Conservation (phyloP, 2,329 filamentous ascomycete genomes). For the Fusarium begoniae region DNA sequence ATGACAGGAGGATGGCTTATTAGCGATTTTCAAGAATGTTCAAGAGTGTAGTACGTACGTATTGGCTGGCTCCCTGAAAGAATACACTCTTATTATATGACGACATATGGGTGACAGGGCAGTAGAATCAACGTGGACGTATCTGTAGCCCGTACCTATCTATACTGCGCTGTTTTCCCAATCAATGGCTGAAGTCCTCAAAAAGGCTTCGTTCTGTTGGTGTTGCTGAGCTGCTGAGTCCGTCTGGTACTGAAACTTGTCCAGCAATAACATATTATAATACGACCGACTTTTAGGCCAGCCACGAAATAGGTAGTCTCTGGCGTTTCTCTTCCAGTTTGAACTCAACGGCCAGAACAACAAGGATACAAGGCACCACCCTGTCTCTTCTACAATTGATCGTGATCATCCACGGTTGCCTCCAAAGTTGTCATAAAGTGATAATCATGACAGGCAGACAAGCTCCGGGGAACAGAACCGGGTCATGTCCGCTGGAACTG, state of each 20-base stretch:
- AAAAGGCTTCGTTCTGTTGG: background rate
- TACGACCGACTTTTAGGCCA: background rate
- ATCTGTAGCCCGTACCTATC: background rate
- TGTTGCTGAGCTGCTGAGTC: background rate
- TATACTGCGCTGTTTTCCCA: background rate
- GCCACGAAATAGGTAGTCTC: background rate
- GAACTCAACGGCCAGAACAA: background rate
- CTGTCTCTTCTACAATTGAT: background rate
- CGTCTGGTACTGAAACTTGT: background rate
- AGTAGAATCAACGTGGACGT: background rate
- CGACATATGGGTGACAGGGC: background rate
- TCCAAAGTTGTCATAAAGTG: background rate
- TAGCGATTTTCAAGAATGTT: background rate
- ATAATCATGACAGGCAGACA: constrained; percentile 8
- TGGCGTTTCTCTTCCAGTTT: background rate
- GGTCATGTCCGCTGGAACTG: background rate
- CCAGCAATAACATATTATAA: background rate
- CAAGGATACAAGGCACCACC: background rate
- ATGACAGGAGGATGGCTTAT: background rate
- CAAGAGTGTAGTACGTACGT: background rate
- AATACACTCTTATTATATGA: background rate
- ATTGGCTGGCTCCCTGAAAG: background rate
- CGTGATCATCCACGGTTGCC: background rate
- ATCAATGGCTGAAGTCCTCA: background rate
- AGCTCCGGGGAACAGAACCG: constrained; percentile 10